These are phyloP conservation scores for Usnea hakonensis DNA, from an alignment of 495 filamentous ascomycete genomes.

Conservation along the genomic window DNA sequence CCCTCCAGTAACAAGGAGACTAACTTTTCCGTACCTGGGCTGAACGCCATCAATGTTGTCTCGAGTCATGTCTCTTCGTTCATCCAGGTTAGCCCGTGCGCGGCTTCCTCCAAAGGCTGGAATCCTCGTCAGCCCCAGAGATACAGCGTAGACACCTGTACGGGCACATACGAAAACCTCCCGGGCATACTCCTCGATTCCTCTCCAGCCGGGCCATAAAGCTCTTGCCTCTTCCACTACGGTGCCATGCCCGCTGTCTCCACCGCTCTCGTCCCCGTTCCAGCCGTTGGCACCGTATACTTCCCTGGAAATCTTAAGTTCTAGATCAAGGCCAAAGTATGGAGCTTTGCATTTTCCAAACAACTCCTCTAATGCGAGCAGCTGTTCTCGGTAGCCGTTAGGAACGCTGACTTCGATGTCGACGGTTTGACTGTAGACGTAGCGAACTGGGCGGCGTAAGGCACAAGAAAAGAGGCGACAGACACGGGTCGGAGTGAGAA, in stretches of 20 bases:
- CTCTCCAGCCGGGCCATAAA: conserved; percentile 84
- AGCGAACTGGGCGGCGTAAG: conserved; percentile 68
- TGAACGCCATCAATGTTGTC: neutral
- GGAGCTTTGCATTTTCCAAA: conserved; percentile 56
- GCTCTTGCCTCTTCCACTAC: conserved; percentile 65
- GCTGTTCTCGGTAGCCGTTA: conserved; percentile 80
- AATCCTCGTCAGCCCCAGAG: neutral
- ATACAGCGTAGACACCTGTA: too few species aligned
- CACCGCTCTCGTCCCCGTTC: conserved; percentile 51
- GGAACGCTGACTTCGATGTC: conserved; percentile 82
- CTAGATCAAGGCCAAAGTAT: conserved; percentile 60
- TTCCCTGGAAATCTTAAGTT: conserved; percentile 33
- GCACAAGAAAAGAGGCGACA: conserved; percentile 72
- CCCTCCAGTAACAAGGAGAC: neutral
- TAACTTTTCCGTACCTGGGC: neutral
- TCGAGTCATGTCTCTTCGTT: conserved; percentile 12
- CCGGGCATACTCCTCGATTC: conserved; percentile 90
- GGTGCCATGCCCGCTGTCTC: conserved; percentile 52
- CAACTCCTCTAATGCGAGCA: conserved; percentile 59
- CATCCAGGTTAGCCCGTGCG: conserved; percentile 94
- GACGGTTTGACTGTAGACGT: conserved; percentile 63
- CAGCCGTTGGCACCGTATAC: conserved; percentile 27
- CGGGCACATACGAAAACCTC: conserved; percentile 59
- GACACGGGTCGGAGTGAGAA: conserved; percentile 73
- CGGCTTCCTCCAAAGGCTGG: conserved; percentile 74